Evolutionary conservation across 768 basidiomycete species (phyloP), one percentile per base, ranked within the genome.

Genomic region (Lentinula sp.): DNA sequence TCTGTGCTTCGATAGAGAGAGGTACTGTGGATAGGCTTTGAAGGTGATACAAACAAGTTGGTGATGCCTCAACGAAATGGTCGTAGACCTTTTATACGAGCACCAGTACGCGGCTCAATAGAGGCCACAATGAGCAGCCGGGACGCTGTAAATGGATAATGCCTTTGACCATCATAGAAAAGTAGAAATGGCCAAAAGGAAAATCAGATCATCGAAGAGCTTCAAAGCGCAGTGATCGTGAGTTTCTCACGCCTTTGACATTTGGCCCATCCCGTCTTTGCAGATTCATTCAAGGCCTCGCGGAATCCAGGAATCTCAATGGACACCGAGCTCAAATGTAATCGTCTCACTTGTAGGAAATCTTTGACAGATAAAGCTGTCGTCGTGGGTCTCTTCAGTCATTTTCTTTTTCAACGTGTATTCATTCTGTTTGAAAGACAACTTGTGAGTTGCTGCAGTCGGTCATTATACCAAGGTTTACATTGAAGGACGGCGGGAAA

Each of bases 321-420:
- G 90, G 90, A 92, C 70, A 80, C 81, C 35, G 89, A 91, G 53
- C 74, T 91, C 52, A 88, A 84, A 66, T 92, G 90, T 68, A 92
- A 92, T 70, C 81, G 86, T n/a, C 77, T 91, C 61, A 88, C 83
- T 16, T 92, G 90, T 71, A 83, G 91, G 60, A 81, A 80, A 66
- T 63, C 79, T 2, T 71, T 94, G 50, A 75, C 77, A 2, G 91
- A 92, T 66, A 93, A 91, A 70, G 91, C 91, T 2, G 91, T 94
- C 10, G 91, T 94, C 63, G 91, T 93, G 68, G 71, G 91, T 78
- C 28, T 41, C 46, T 57, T 48, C 36, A 13, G 68, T 70, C 50
- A 45, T n/a, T 23, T 57, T 18, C 50, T 32, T 33, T 39, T 39
- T 39, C 18, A 23, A 39, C 9, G 18, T 48, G 8, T 10, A 9